phyloP scores from a whole-genome alignment of 352 stramenopile genomes.

The Pythium biforme region DNA sequence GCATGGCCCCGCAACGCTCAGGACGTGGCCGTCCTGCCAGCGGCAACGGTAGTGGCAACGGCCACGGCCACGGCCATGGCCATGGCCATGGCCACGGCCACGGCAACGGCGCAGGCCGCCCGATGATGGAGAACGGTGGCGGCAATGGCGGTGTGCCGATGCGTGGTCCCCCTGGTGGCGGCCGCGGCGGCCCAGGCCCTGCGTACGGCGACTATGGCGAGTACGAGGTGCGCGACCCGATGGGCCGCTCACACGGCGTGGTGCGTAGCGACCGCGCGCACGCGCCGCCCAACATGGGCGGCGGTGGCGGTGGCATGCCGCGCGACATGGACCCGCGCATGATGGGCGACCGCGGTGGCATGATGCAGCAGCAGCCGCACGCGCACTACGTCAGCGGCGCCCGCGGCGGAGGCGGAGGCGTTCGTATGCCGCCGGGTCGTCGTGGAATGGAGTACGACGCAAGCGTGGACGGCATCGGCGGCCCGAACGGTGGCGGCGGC shows the following conservation, averaged over 20 bases:
- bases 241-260: slow-evolving; percentile 28
- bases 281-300: slow-evolving; percentile 2
- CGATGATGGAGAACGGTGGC: neutral
- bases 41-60: neutral
- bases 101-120: neutral
- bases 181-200: neutral
- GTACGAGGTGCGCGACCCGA: slow-evolving; percentile 32
- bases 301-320: slow-evolving; percentile 4
- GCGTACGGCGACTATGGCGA: slow-evolving; percentile 22
- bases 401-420: neutral
- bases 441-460: slow-evolving; percentile 16
- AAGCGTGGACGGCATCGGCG: slow-evolving; percentile 11
- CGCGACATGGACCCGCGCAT: slow-evolving; percentile 21
- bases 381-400: slow-evolving; percentile 7
- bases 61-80: neutral
- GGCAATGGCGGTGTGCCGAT: neutral
- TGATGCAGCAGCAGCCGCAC: slow-evolving; percentile 11
- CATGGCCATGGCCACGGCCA: neutral
- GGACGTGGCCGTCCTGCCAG: neutral
- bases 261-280: slow-evolving; percentile 6
- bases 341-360: slow-evolving; percentile 5
- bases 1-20: neutral
- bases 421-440: slow-evolving; percentile 10
- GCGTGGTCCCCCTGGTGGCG: neutral
- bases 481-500: neutral